Evolutionary conservation across 2,329 filamentous ascomycete genomes (phyloP).

Genomic region (Ascochyta fabae): DNA sequence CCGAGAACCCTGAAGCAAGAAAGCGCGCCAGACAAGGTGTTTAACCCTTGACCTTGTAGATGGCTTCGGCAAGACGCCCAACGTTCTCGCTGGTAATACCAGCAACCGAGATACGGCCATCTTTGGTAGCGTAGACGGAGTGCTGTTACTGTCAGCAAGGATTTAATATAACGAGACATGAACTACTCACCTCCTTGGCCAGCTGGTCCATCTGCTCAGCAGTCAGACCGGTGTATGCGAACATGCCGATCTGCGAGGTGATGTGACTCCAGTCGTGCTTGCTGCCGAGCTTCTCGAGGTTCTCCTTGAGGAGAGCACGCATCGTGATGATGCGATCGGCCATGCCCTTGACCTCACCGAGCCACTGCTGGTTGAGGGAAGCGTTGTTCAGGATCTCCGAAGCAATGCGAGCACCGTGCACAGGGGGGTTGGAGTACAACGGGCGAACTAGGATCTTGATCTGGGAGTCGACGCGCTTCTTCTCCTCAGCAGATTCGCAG

Average conservation of each 20-base stretch:
- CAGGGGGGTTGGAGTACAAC: constrained; percentile 96
- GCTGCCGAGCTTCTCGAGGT: constrained; percentile 92
- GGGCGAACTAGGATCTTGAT: constrained; percentile 98
- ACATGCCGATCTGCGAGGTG: constrained; percentile 97
- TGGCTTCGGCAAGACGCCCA: constrained; percentile 79
- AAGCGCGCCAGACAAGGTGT: constrained; percentile 2
- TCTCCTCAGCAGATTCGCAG: constrained; percentile 83
- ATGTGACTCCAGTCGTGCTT: constrained; percentile 99
- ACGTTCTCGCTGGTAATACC: constrained; percentile 84
- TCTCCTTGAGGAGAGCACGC: constrained; percentile 91
- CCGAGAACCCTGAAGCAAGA: constrained; percentile 12
- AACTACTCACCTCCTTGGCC: constrained; percentile 74
- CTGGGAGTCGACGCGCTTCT: constrained; percentile 95
- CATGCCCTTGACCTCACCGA: constrained; percentile 97
- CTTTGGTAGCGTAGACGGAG: constrained; percentile 96
- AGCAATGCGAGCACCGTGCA: constrained; percentile 95
- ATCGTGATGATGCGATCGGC: constrained; percentile 99
- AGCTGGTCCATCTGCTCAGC: constrained; percentile 90
- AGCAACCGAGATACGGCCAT: constrained; percentile 84
- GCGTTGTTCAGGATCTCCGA: constrained; percentile 88
- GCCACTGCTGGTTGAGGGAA: constrained; percentile 89
- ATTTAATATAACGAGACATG: not conserved
- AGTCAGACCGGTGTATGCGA: constrained; percentile 93
- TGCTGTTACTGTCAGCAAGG: constrained; percentile 58
- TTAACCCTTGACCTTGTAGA: constrained; percentile 79